Conservation (phyloP, 23 red algal genomes). For the Pyropia yezoensis region DNA sequence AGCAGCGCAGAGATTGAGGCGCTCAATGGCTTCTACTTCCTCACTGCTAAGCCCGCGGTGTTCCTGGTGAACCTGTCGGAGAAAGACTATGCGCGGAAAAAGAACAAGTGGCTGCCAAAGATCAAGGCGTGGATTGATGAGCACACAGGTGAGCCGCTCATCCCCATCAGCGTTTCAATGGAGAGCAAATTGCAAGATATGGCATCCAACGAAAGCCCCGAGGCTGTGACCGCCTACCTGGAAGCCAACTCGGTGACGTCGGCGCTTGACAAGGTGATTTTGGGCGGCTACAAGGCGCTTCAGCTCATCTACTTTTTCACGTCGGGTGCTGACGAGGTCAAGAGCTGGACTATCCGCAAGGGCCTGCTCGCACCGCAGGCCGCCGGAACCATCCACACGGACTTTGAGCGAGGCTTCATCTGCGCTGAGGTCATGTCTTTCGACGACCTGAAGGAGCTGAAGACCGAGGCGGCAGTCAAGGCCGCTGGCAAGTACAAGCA, state of each 20-base stretch:
- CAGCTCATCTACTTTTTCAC: conserved; percentile 97
- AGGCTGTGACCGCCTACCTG: conserved; percentile 34
- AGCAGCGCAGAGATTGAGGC: conserved; percentile 75
- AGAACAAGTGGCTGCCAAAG: conserved; percentile 93
- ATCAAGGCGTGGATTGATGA: conserved; percentile 95
- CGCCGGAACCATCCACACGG: conserved; percentile 91
- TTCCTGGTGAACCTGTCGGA: conserved; percentile 87
- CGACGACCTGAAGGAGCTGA: conserved; percentile 62
- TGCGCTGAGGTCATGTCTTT: conserved; percentile 87
- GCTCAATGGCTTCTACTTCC: conserved; percentile 73
- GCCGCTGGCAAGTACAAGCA: conserved; percentile 91
- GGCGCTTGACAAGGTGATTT: conserved; percentile 74
- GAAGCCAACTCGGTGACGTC: conserved; percentile 29
- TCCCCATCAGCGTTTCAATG: conserved; percentile 75
- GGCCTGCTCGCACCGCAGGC: conserved; percentile 91
- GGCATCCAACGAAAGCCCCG: conserved; percentile 33
- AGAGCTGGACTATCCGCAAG: conserved; percentile 87
- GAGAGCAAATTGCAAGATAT: conserved; percentile 67
- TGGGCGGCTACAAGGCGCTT: conserved; percentile 52
- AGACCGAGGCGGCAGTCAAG: conserved; percentile 69
- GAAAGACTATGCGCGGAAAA: conserved; percentile 80
- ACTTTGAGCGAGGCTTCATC: conserved; percentile 96
- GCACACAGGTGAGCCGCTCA: conserved; percentile 65
- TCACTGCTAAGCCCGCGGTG: conserved; percentile 89
- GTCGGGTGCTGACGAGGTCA: conserved; percentile 81